Evolutionary conservation across 495 filamentous ascomycete genomes (phyloP), one percentile per base, ranked within the genome.

Genomic region (Tuber calosporum): DNA sequence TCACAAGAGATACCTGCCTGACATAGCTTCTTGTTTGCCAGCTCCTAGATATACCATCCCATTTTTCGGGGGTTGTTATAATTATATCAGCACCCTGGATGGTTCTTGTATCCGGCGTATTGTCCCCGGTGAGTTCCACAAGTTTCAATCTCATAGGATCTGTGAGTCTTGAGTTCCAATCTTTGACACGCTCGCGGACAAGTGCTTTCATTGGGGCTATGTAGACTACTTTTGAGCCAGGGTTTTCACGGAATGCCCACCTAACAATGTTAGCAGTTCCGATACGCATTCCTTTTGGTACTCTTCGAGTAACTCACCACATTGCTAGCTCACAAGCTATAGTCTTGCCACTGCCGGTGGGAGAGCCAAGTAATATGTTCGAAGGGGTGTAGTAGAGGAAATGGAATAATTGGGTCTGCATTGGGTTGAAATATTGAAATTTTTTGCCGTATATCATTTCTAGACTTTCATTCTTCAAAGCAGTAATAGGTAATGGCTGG

Each of bases 191-290:
- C 82, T 99, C 95, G 15, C 95, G 91, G 67, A 99, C 95, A 43
- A 99, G 89, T 2, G 95, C 95, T 81, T 99, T 99, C 95, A 99
- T 99, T 0, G 95, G 95, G 4, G 95, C 95, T 78, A 99, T 98
- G 79, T 99, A 99, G 37, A 99, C 94, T 2, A 99, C 94, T 84
- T 99, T 99, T 4, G 92, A 97, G 3, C 94, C 93, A 1, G 96
- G 96, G 58, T 90, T 92, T 82, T 98, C 94, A 17, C 94, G 90
- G 83, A 99, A 98, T 8, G 96, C 93, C 94, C 93, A 97, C 53
- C 53, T 62, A 26, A 17, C 26, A 17, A 13, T 30, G 53, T 62
- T 34, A 62, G 48, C 48, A 58, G 26, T 62, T 34, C 11, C 30
- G 53, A 30, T 7, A 62, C 26, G 19, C n/a, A 62, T 62, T 15